These are phyloP conservation scores for Sicyos edulis DNA, from an alignment of 306 rosid genomes.

Conservation along the genomic window DNA sequence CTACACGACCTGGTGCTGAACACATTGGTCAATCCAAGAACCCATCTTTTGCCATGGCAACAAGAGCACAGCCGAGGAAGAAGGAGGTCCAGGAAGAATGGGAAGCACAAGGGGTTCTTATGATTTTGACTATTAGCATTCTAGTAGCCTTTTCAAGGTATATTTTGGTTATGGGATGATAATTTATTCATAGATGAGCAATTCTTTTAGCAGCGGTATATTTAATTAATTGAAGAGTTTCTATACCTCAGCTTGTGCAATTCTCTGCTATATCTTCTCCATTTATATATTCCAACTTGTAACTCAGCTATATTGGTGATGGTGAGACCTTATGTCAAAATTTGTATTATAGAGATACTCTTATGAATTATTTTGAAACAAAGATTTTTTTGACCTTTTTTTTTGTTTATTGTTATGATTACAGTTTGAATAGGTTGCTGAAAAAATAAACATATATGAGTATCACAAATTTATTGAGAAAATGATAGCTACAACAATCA, in stretches of 20 bases:
- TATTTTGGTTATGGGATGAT: conserved; percentile 4
- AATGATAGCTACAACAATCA: too few relatives aligned
- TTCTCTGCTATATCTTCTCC: not conserved
- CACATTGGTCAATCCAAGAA: conserved; percentile 26
- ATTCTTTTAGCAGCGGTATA: conserved; percentile 1
- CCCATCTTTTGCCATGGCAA: conserved; percentile 54
- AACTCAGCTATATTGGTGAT: not conserved
- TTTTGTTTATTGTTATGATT: not conserved
- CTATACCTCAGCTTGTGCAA: not conserved
- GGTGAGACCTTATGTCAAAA: not conserved
- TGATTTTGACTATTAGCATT: not conserved
- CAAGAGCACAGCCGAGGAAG: not conserved
- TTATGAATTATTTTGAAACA: not conserved
- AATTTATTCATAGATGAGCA: not conserved
- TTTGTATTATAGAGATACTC: not conserved
- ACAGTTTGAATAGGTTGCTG: not conserved
- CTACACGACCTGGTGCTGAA: conserved; percentile 40
- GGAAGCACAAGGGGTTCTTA: conserved; percentile 17
- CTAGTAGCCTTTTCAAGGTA: not conserved
- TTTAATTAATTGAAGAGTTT: not conserved
- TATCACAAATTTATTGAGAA: too few relatives aligned
- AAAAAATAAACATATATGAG: too few relatives aligned
- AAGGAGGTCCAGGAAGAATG: conserved; percentile 6
- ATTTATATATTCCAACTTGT: not conserved
- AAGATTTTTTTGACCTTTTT: not conserved